Evolutionary conservation across 1,284 basidiomycete species (phyloP).

Genomic region (Wolfiporia cocos): DNA sequence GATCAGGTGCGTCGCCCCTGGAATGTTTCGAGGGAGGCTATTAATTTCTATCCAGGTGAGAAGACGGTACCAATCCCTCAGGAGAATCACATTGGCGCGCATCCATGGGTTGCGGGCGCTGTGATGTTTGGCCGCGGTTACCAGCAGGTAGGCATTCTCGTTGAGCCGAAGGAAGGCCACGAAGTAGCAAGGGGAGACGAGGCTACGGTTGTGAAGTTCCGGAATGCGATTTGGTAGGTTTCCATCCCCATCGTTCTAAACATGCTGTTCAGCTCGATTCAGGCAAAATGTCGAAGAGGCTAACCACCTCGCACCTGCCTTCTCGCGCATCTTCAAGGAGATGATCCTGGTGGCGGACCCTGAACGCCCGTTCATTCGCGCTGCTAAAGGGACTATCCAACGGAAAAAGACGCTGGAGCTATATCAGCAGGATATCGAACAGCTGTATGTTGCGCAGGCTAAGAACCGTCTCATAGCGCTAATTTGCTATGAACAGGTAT

Average conservation of each 20-base stretch:
- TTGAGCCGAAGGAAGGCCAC: conserved; percentile 24
- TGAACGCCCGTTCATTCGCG: conserved; percentile 23
- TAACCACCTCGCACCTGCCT: conserved; percentile 27
- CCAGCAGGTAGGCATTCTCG: conserved; percentile 31
- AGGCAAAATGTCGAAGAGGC: conserved; percentile 29
- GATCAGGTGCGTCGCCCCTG: conserved; percentile 1
- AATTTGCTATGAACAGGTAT: conserved; percentile 13
- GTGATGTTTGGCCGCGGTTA: conserved; percentile 35
- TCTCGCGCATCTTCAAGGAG: conserved; percentile 32
- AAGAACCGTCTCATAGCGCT: too few relatives aligned
- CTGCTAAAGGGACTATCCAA: conserved; percentile 25
- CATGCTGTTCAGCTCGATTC: not conserved
- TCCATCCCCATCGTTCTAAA: not conserved
- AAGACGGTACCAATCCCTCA: conserved; percentile 32
- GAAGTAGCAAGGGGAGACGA: conserved; percentile 20
- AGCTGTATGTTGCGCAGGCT: conserved; percentile 18
- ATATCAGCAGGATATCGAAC: conserved; percentile 26
- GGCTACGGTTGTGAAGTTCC: conserved; percentile 19
- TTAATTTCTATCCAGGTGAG: conserved; percentile 25
- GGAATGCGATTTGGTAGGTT: conserved; percentile 29
- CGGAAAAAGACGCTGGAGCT: conserved; percentile 19
- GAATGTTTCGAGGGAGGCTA: not conserved
- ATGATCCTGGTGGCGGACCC: conserved; percentile 27
- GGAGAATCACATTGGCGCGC: conserved; percentile 21
- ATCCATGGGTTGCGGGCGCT: conserved; percentile 22